phyloP scores from a whole-genome alignment of 495 filamentous ascomycete species.

The Parmelia sp. region DNA sequence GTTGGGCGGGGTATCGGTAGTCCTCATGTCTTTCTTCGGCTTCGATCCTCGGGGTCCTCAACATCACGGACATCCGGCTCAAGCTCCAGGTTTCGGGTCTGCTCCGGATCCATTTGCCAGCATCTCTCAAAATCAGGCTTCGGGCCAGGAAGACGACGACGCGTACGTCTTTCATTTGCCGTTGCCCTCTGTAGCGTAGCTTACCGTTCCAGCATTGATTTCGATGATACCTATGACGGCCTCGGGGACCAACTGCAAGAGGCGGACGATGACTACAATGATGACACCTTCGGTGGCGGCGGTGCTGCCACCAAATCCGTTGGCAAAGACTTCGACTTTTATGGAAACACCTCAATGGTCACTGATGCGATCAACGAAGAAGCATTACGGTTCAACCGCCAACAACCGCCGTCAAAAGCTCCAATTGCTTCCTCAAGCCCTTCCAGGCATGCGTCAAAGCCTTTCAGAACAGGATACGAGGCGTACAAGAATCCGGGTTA shows the following conservation, averaged over 20 bases:
- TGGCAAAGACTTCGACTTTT: constrained; percentile 96
- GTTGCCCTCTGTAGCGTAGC: not conserved
- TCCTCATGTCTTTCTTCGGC: constrained; percentile 77
- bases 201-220: constrained; percentile 59
- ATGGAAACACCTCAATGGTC: constrained; percentile 81
- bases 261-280: constrained; percentile 90
- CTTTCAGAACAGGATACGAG: constrained; percentile 75
- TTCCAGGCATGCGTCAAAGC: constrained; percentile 46
- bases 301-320: constrained; percentile 43
- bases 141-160: constrained; percentile 57
- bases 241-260: constrained; percentile 88
- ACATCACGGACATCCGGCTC: constrained; percentile 50
- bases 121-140: constrained; percentile 48
- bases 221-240: constrained; percentile 97
- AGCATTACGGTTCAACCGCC: constrained; percentile 69
- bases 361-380: constrained; percentile 81
- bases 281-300: constrained; percentile 85
- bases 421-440: constrained; percentile 31
- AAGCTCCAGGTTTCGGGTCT: constrained; percentile 69
- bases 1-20: not conserved
- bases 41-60: constrained; percentile 64
- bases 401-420: constrained; percentile 47
- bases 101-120: constrained; percentile 84
- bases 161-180: constrained; percentile 49
- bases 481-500: constrained; percentile 70